These are phyloP conservation scores for Phlebiopsis flavidoalba DNA, from an alignment of 768 basidiomycete genomes.

Conservation along the genomic window DNA sequence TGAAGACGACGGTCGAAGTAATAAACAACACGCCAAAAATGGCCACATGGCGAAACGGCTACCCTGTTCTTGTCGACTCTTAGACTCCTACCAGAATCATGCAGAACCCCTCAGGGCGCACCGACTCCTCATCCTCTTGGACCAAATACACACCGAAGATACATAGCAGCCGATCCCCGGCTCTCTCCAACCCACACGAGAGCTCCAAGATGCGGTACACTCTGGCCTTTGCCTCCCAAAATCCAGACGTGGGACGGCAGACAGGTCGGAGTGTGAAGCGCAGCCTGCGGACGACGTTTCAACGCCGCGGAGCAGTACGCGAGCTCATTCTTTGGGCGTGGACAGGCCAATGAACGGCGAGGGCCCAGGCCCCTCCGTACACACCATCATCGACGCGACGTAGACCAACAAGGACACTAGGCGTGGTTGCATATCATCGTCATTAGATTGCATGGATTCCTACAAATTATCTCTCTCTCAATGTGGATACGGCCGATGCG, in stretches of 20 bases:
- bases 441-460: neutral
- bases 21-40: slow-evolving; percentile 5
- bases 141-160: slow-evolving; percentile 14
- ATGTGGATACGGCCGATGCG: neutral
- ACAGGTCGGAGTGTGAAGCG: slow-evolving; percentile 60
- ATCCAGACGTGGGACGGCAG: slow-evolving; percentile 22
- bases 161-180: slow-evolving; percentile 20
- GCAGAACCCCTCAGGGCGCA: slow-evolving; percentile 6
- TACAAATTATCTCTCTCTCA: neutral
- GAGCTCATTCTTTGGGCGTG: slow-evolving; percentile 59
- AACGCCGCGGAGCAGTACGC: slow-evolving; percentile 69
- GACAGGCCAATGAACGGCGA: slow-evolving; percentile 14
- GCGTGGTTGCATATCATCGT: neutral
- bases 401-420: slow-evolving; percentile 11
- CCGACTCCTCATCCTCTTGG: slow-evolving; percentile 7
- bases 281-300: slow-evolving; percentile 61
- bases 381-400: slow-evolving; percentile 10
- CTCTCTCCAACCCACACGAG: slow-evolving; percentile 28
- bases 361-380: slow-evolving; percentile 11
- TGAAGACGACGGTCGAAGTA: neutral
- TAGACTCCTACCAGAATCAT: slow-evolving; percentile 18
- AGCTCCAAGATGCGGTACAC: slow-evolving; percentile 38
- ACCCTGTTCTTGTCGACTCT: slow-evolving; percentile 18
- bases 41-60: slow-evolving; percentile 8
- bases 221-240: slow-evolving; percentile 20